These are phyloP conservation scores for Tolypocladium ovalisporum DNA, from an alignment of 2,329 filamentous ascomycete genomes.

Conservation along the genomic window DNA sequence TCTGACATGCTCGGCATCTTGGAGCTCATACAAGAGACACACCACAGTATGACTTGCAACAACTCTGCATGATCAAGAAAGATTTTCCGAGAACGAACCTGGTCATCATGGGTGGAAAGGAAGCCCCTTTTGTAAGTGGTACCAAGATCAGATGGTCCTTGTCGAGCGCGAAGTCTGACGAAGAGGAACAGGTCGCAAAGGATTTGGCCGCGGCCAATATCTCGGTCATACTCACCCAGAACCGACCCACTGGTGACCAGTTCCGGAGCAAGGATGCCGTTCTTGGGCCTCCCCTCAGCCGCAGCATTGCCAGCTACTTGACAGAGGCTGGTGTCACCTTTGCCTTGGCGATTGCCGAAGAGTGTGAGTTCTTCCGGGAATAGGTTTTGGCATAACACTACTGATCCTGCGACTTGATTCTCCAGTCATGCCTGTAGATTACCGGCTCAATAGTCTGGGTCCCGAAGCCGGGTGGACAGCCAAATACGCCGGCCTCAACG, in stretches of 20 bases:
- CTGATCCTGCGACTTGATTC: background rate
- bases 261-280: conserved; percentile 11
- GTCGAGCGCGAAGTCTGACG: background rate
- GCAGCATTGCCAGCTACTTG: conserved; percentile 25
- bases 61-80: background rate
- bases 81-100: background rate
- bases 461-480: background rate
- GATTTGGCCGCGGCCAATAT: background rate
- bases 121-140: background rate
- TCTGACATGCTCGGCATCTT: conserved; percentile 6
- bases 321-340: conserved; percentile 27
- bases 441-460: background rate
- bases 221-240: background rate
- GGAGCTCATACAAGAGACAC: background rate
- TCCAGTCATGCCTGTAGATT: background rate
- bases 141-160: background rate
- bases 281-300: conserved; percentile 29
- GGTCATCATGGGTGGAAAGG: background rate
- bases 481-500: background rate
- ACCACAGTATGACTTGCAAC: background rate
- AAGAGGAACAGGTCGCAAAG: background rate
- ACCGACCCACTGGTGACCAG: background rate
- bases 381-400: background rate
- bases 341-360: conserved; percentile 10
- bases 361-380: background rate